Conservation (phyloP, 176 grass and related monocot species). For the Oryza glumipatula region DNA sequence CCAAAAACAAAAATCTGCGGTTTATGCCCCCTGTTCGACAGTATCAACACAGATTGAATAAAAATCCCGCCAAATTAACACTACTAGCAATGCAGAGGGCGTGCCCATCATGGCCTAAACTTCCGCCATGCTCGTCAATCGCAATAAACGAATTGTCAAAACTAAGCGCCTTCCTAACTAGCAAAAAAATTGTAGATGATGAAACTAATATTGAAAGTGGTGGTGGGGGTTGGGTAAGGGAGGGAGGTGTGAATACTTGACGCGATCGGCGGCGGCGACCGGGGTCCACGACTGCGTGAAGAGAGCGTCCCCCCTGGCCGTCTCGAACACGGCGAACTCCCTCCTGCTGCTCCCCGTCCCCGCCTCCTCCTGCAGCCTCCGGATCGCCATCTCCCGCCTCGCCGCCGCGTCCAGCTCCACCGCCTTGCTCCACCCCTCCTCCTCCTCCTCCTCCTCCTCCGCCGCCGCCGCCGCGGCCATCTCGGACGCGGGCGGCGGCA, state of each 20-base stretch:
- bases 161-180: neutral
- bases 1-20: neutral
- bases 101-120: neutral
- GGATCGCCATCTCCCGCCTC: conserved; percentile 63
- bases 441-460: neutral
- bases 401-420: conserved; percentile 57
- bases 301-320: conserved; percentile 69
- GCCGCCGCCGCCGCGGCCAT: conserved; percentile 19
- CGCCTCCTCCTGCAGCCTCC: conserved; percentile 57
- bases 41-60: conserved; percentile 20
- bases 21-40: conserved; percentile 27
- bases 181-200: neutral
- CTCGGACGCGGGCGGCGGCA: conserved; percentile 40
- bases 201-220: neutral
- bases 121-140: neutral
- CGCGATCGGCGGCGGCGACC: conserved; percentile 28
- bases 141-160: neutral
- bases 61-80: conserved; percentile 38
- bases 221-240: neutral
- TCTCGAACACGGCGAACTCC: conserved; percentile 71
- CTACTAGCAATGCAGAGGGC: neutral
- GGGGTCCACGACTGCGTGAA: conserved; percentile 95
- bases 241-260: conserved; percentile 42
- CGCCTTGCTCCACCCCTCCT: conserved; percentile 19
- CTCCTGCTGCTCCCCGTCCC: conserved; percentile 41